Evolutionary conservation across 352 stramenopile species (phyloP).

Genomic region (Globisporangium cylindrosporum): DNA sequence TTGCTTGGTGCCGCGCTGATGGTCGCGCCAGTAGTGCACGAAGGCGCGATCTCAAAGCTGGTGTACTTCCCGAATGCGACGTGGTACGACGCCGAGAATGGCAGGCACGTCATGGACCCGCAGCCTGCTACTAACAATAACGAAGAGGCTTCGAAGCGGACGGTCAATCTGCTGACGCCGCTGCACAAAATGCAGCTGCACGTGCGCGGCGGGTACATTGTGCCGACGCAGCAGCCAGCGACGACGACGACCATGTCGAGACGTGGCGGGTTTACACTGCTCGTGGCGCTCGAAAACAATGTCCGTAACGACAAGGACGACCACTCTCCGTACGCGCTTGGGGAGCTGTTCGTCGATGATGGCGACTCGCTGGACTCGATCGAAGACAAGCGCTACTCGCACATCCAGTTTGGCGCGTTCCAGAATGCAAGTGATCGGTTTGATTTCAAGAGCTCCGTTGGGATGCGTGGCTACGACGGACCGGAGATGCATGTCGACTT

Average conservation of each 20-base stretch:
- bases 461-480: slow-evolving; percentile 52
- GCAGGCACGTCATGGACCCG: slow-evolving; percentile 26
- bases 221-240: slow-evolving; percentile 54
- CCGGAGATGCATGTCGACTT: slow-evolving; percentile 66
- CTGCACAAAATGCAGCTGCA: slow-evolving; percentile 59
- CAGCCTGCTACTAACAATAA: not conserved
- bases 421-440: slow-evolving; percentile 37
- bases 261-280: slow-evolving; percentile 46
- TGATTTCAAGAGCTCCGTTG: slow-evolving; percentile 34
- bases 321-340: slow-evolving; percentile 26
- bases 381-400: slow-evolving; percentile 49
- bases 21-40: slow-evolving; percentile 71
- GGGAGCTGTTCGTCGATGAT: slow-evolving; percentile 75
- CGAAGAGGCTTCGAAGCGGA: not conserved
- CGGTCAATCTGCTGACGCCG: slow-evolving; percentile 47
- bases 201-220: slow-evolving; percentile 58
- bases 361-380: slow-evolving; percentile 68
- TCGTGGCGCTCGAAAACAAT: slow-evolving; percentile 43
- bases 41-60: slow-evolving; percentile 47
- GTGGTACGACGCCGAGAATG: slow-evolving; percentile 68
- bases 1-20: slow-evolving; percentile 69
- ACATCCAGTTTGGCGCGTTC: slow-evolving; percentile 39
- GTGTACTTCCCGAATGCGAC: slow-evolving; percentile 69
- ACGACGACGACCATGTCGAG: slow-evolving; percentile 59
- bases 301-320: not conserved